Base-by-base conservation (phyloP, 2,329 filamentous ascomycete species). In the Diplodia scrobiculata region DNA sequence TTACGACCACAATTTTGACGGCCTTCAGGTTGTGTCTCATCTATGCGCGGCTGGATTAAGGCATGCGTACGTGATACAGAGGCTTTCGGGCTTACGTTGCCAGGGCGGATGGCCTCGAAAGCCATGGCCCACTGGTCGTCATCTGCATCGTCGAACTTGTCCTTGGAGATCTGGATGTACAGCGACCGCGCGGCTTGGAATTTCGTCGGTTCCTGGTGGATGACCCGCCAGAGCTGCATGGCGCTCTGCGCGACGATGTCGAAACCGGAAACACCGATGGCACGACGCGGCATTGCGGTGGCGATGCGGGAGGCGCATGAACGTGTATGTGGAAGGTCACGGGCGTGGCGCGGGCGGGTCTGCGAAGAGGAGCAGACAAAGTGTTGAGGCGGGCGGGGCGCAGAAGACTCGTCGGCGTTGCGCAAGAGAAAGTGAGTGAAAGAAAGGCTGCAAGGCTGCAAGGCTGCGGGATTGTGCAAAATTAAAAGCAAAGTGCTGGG, bases 111-210 rank as follows among this genome's bases (percentile, higher is more conserved):
- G 6, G 27, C 6, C 19, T 66, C 66, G 2, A 72, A 68, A 3
- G 69, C 68, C 5, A 69, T 53, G 25, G 67, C 66, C 32, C 71
- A 68, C 38, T 51, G 47, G 64, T 70, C 67, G 58, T 72, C 70
- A 0, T 47, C 29, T 21, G 36, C 66, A 1, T 68, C 67, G 32
- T 70, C 66, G 51, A 36, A 54, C 29, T 67, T 50, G 51, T 62
- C 51, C 14, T 55, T 66, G 47, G 69, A 59, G 9, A 71, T 63
- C 51, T 68, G 65, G 25, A 72, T 66, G 52, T 58, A 65, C 41
- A 65, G 51, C 38, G 63, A 65, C 11, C 13, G 38, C 7, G 53
- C 45, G 6, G 34, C 41, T 36, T 50, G 63, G 27, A 65, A 65
- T 19, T 14, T 34, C 29, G 21, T 27, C 2, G 29, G 19, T 11